These are phyloP conservation scores for Huiozyma sinensis DNA, from an alignment of 805 yeast species.

Conservation along the genomic window DNA sequence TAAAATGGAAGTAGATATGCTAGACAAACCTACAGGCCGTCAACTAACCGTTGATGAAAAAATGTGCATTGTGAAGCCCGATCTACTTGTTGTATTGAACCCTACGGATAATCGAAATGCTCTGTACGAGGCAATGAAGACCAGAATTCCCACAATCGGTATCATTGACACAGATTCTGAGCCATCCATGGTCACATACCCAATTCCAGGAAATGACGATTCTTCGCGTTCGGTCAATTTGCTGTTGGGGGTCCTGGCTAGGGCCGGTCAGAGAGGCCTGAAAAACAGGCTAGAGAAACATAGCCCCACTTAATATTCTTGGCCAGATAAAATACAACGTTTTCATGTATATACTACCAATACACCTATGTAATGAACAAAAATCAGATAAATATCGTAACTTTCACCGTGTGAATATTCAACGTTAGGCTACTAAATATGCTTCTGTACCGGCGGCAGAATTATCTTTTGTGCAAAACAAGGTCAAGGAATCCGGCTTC, in stretches of 20 bases:
- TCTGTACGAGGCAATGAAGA: slow-evolving; percentile 67
- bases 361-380: not conserved
- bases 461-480: too few relatives aligned
- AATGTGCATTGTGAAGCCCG: slow-evolving; percentile 67
- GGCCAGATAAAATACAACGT: not conserved
- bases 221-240: slow-evolving; percentile 71
- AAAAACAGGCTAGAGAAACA: slow-evolving; percentile 38
- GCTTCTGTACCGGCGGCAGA: too few relatives aligned
- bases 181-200: slow-evolving; percentile 81
- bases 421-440: too few relatives aligned
- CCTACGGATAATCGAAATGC: slow-evolving; percentile 80
- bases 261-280: slow-evolving; percentile 75
- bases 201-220: slow-evolving; percentile 95
- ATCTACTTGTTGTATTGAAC: slow-evolving; percentile 73
- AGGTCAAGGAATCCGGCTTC: too few relatives aligned
- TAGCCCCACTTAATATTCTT: not conserved
- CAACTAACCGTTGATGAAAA: slow-evolving; percentile 39
- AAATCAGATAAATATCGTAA: not conserved
- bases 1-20: slow-evolving; percentile 68
- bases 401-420: not conserved
- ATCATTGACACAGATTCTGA: slow-evolving; percentile 90
- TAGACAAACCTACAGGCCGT: slow-evolving; percentile 55
- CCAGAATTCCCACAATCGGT: slow-evolving; percentile 87
- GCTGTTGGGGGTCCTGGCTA: slow-evolving; percentile 71
- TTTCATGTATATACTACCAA: not conserved